These are phyloP conservation scores for Paraurostyla sp. DNA, from an alignment of 73 alveolate species.

Conservation along the genomic window DNA sequence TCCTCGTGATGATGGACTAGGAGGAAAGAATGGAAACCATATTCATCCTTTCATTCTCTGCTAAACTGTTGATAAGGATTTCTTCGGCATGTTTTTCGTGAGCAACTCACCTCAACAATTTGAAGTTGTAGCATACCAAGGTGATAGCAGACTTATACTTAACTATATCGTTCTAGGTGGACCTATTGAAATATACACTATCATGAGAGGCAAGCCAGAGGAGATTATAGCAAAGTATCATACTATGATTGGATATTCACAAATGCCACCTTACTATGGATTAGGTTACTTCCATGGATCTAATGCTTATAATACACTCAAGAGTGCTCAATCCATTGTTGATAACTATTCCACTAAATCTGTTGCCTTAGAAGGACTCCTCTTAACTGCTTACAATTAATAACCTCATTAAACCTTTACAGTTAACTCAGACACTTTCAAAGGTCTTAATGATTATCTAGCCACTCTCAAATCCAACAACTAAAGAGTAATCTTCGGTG, in stretches of 20 bases:
- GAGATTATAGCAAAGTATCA: constrained; percentile 40
- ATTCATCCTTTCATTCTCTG: constrained; percentile 54
- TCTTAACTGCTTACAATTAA: not conserved
- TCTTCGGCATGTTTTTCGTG: constrained; percentile 48
- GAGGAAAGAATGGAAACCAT: constrained; percentile 49
- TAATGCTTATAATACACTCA: constrained; percentile 6
- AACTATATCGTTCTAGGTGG: constrained; percentile 38
- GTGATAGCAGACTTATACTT: constrained; percentile 3
- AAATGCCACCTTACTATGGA: constrained; percentile 51
- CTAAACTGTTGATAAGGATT: constrained; percentile 27
- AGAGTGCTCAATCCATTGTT: not conserved
- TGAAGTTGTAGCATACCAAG: not conserved
- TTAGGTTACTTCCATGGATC: constrained; percentile 47
- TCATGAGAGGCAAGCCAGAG: constrained; percentile 48
- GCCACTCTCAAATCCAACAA: not conserved
- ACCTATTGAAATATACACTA: constrained; percentile 21
- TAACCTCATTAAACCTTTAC: constrained; percentile 37
- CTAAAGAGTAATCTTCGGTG: constrained; percentile 27
- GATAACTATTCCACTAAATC: not conserved
- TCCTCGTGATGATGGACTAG: constrained; percentile 30
- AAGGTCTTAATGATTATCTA: not conserved
- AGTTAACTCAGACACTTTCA: constrained; percentile 41
- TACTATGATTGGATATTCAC: constrained; percentile 9
- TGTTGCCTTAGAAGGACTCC: constrained; percentile 50
- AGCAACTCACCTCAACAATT: constrained; percentile 26